These are phyloP conservation scores for Ascochyta fabae DNA, from an alignment of 2,329 filamentous ascomycete genomes.

Conservation along the genomic window DNA sequence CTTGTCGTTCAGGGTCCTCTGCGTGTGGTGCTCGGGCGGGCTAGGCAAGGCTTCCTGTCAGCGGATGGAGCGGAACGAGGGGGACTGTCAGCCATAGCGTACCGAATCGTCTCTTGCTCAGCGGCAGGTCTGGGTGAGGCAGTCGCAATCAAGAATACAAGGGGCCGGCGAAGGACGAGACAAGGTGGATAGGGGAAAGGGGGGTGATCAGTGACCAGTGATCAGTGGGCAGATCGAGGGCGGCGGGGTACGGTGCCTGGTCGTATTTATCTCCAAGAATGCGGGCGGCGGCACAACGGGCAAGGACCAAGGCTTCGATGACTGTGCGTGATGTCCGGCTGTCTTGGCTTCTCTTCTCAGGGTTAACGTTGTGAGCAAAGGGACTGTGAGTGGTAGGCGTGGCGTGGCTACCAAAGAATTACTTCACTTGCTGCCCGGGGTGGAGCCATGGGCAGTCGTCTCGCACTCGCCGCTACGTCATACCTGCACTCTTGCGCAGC, in stretches of 20 bases:
- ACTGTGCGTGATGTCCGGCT: slow-evolving; percentile 10
- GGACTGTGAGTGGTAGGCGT: slow-evolving; percentile 7
- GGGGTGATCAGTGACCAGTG: not conserved
- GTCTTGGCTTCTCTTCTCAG: slow-evolving; percentile 15
- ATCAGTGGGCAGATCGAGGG: slow-evolving; percentile 9
- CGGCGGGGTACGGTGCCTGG: slow-evolving; percentile 7
- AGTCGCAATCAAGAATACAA: slow-evolving; percentile 19
- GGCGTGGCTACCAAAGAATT: slow-evolving; percentile 1
- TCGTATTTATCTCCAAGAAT: slow-evolving; percentile 10
- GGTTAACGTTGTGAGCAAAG: slow-evolving; percentile 11
- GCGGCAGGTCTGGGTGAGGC: slow-evolving; percentile 2
- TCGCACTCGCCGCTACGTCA: slow-evolving; percentile 14
- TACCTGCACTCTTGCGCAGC: slow-evolving; percentile 4
- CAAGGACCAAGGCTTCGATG: slow-evolving; percentile 9
- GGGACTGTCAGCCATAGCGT: slow-evolving; percentile 16
- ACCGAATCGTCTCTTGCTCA: slow-evolving; percentile 26
- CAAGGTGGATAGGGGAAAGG: slow-evolving; percentile 16
- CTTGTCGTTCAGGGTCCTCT: slow-evolving; percentile 16
- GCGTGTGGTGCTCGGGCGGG: slow-evolving; percentile 9
- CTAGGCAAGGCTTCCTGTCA: slow-evolving; percentile 27
- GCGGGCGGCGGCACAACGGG: slow-evolving; percentile 10
- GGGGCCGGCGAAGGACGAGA: slow-evolving; percentile 26
- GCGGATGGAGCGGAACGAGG: slow-evolving; percentile 9
- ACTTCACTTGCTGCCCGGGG: slow-evolving; percentile 11
- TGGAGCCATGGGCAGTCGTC: slow-evolving; percentile 3